Evolutionary conservation across 331 rosid species (phyloP), one percentile per base, ranked within the genome.

Genomic region (Ulmus americana): DNA sequence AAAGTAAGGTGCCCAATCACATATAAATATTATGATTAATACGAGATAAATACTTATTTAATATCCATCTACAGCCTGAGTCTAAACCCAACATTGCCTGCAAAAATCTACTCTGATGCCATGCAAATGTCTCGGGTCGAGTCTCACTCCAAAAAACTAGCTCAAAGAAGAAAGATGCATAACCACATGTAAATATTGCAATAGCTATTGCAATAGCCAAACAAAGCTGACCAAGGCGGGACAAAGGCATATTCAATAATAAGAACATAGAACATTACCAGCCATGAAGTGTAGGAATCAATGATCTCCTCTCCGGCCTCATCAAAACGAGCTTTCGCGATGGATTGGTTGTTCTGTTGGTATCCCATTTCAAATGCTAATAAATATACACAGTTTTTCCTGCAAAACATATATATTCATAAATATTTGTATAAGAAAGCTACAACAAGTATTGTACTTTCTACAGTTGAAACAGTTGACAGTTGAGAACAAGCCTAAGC

Each of bases 241-340:
- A 52, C 2, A 53, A 7, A 53, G 18, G 3, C 4, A 55, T 28
- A 38, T 22, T 35, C 42, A 35, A 5, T 16, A 55, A 56, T 9
- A 22, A 18, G 35, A 28, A 28, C 3, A 28, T 28, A 28, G 35
- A 28, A 28, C 2, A 39, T 72, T 82, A 77, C 87, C 57, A 85
- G 80, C 90, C 85, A 85, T 10, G 83, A 72, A 45, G 47, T 41
- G 63, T 85, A 85, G 39, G 81, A 65, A 63, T 68, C 66, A 9
- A 53, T 4, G 28, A 52, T 43, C 18, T 70, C 58, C 40, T 69
- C 82, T 60, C 62, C 61, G 28, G 46, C 48, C 45, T 79, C 67
- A 8, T 72, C 81, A 11, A 39, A n/a, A 14, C 35, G 68, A 55
- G 63, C 47, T 45, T 41, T 45, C 22, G 59, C 13, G 51, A 39